Conservation (phyloP, 2,329 filamentous ascomycete genomes). For the Aspergillus arachidicola region DNA sequence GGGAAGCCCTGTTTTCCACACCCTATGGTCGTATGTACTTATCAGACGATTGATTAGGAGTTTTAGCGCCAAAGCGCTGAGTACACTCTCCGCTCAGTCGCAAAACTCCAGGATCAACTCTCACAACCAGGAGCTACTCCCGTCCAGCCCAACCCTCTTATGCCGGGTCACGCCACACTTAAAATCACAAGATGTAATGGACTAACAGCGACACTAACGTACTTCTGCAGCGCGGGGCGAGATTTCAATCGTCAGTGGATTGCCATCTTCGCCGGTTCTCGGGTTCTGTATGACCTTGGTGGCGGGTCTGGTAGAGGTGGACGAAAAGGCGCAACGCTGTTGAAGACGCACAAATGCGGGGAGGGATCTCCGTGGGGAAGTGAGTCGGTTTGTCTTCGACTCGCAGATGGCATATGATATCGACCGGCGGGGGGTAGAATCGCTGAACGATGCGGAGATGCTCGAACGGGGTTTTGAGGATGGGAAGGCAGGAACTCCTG, state of each 20-base stretch:
- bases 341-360: constrained; percentile 9
- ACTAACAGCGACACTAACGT: constrained; percentile 29
- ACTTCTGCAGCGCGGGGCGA: constrained; percentile 81
- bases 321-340: constrained; percentile 37
- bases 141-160: neutral
- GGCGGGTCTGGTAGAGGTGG: constrained; percentile 34
- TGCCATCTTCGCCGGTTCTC: constrained; percentile 77
- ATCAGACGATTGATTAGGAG: neutral
- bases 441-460: constrained; percentile 34
- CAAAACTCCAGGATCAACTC: neutral
- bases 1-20: constrained; percentile 51
- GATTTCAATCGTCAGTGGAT: constrained; percentile 81
- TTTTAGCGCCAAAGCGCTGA: constrained; percentile 17
- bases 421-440: constrained; percentile 24
- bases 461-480: constrained; percentile 25
- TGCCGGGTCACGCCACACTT: neutral
- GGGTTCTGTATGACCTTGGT: constrained; percentile 65
- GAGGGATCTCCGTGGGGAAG: neutral
- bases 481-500: constrained; percentile 24
- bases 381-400: constrained; percentile 3
- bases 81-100: neutral
- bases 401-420: constrained; percentile 4
- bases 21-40: constrained; percentile 48
- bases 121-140: constrained; percentile 4
- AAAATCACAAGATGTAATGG: neutral